A percentile compares a stretch with the other conserved stretches of the same genome.
These are phyloP conservation scores for Globisporangium cylindrosporum DNA, from an alignment of 352 stramenopile genomes.

Conservation along the genomic window DNA sequence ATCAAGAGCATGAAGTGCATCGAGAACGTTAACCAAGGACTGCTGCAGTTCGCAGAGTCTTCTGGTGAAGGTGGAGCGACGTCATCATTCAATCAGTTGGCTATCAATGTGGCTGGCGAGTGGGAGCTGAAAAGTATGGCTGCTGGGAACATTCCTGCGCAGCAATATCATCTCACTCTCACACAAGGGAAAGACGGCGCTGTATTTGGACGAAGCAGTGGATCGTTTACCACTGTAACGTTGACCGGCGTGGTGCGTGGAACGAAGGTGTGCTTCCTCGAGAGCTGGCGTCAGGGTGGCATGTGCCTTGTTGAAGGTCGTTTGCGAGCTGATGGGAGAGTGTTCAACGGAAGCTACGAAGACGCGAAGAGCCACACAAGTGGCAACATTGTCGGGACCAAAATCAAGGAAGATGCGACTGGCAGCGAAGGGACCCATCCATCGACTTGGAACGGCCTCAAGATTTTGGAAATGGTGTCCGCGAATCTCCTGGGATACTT, in stretches of 20 bases:
- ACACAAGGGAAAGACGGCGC: slow-evolving; percentile 61
- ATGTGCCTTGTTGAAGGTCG: slow-evolving; percentile 83
- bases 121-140: slow-evolving; percentile 89
- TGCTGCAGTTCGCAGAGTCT: slow-evolving; percentile 28
- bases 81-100: slow-evolving; percentile 34
- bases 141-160: slow-evolving; percentile 80
- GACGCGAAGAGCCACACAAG: slow-evolving; percentile 87
- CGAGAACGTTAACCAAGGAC: slow-evolving; percentile 53
- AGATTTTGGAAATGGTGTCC: slow-evolving; percentile 75
- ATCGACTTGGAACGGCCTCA: slow-evolving; percentile 43
- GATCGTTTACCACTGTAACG: slow-evolving; percentile 81
- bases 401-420: slow-evolving; percentile 33
- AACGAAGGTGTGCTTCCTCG: slow-evolving; percentile 82
- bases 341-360: slow-evolving; percentile 82
- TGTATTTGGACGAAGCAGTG: slow-evolving; percentile 70
- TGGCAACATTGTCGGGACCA: slow-evolving; percentile 76
- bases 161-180: slow-evolving; percentile 82
- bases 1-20: slow-evolving; percentile 65
- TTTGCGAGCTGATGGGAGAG: slow-evolving; percentile 62
- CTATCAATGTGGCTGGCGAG: slow-evolving; percentile 71
- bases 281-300: slow-evolving; percentile 86
- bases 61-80: slow-evolving; percentile 23
- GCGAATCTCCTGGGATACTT: slow-evolving; percentile 78
- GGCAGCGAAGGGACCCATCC: slow-evolving; percentile 10
- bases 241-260: slow-evolving; percentile 69